phyloP scores from a whole-genome alignment of 805 yeast species.

The Hanseniaspora clermontiae region DNA sequence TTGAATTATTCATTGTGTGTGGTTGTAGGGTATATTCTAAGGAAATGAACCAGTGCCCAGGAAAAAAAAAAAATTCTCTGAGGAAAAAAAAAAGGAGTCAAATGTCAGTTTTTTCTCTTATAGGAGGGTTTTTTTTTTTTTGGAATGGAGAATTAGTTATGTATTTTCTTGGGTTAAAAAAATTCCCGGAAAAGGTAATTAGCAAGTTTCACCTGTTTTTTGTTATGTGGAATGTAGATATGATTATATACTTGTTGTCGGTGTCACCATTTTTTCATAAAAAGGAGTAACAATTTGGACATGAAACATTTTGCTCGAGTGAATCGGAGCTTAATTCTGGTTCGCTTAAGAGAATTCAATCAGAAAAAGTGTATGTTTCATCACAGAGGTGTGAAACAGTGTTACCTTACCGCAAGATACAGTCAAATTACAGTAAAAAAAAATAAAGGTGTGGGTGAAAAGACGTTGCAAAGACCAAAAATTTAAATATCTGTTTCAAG shows the following conservation, averaged over 20 bases:
- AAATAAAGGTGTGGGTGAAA: too few relatives aligned
- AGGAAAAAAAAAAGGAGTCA: too few relatives aligned
- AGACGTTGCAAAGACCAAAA: too few relatives aligned
- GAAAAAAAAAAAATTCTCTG: neutral
- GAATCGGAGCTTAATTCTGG: neutral
- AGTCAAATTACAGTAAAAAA: too few relatives aligned
- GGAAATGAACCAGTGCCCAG: neutral
- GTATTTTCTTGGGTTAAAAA: neutral
- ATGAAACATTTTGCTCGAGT: neutral
- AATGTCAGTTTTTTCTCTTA: too few relatives aligned
- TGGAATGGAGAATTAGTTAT: neutral
- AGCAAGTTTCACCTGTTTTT: neutral
- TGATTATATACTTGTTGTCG: neutral
- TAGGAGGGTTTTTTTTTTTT: neutral
- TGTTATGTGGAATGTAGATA: neutral
- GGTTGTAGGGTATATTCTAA: neutral
- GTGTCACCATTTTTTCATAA: neutral
- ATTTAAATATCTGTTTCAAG: neutral
- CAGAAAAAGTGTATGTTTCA: neutral
- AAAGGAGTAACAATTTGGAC: neutral
- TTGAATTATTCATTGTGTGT: neutral
- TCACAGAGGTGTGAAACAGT: neutral
- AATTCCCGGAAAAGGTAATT: neutral
- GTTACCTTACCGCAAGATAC: too few relatives aligned
- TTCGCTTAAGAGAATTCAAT: too few relatives aligned